Conservation (phyloP, 371 early-diverging fungal genomes). For the Rhizopus sp. region DNA sequence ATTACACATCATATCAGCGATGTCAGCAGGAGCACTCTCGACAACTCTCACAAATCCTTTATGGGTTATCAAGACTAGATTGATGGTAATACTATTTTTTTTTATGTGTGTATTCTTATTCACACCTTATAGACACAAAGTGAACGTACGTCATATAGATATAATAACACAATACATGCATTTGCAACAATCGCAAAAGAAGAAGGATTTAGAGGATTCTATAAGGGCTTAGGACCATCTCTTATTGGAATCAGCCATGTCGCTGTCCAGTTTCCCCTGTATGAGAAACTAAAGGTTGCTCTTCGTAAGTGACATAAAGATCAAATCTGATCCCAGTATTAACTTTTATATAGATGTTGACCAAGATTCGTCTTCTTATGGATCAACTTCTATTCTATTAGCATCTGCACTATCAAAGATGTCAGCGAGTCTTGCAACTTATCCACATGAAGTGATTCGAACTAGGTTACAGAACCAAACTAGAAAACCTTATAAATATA, state of each 20-base stretch:
- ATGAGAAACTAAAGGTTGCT: slow-evolving; percentile 83
- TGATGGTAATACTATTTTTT: slow-evolving; percentile 67
- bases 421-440: slow-evolving; percentile 85
- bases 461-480: slow-evolving; percentile 90
- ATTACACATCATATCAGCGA: slow-evolving; percentile 84
- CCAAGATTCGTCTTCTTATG: slow-evolving; percentile 16
- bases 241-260: slow-evolving; percentile 93
- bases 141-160: slow-evolving; percentile 67
- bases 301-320: slow-evolving; percentile 28
- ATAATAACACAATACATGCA: slow-evolving; percentile 74
- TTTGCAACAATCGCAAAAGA: slow-evolving; percentile 64
- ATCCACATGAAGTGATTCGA: slow-evolving; percentile 83
- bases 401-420: slow-evolving; percentile 88
- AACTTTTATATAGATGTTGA: slow-evolving; percentile 15
- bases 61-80: slow-evolving; percentile 93
- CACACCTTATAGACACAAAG: slow-evolving; percentile 64
- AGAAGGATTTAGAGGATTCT: slow-evolving; percentile 81
- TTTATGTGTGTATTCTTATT: neutral
- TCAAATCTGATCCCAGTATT: neutral
- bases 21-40: slow-evolving; percentile 83
- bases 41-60: slow-evolving; percentile 86
- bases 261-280: slow-evolving; percentile 93
- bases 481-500: slow-evolving; percentile 70
- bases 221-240: slow-evolving; percentile 89
- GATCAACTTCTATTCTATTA: slow-evolving; percentile 65